These are phyloP conservation scores for Tolypocladium sp. DNA, from an alignment of 2,329 filamentous ascomycete genomes.

Conservation along the genomic window DNA sequence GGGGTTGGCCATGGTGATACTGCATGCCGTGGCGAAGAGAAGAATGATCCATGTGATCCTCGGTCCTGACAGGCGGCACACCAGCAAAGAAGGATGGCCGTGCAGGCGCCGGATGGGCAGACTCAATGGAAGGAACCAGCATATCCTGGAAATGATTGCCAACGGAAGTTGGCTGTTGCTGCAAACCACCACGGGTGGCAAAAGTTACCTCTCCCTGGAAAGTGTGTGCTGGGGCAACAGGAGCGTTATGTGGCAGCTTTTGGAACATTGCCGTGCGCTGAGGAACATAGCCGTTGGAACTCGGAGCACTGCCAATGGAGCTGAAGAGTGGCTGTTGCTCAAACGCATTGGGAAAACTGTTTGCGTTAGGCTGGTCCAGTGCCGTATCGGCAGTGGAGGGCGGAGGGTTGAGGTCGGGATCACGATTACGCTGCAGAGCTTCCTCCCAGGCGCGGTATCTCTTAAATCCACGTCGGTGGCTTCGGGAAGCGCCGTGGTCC, in stretches of 20 bases:
- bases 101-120: constrained; percentile 25
- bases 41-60: constrained; percentile 11
- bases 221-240: constrained; percentile 2
- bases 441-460: constrained; percentile 36
- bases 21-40: constrained; percentile 8
- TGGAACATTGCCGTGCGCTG: neutral
- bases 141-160: constrained; percentile 26
- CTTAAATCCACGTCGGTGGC: constrained; percentile 34
- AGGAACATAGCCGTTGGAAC: constrained; percentile 17
- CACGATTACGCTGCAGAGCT: constrained; percentile 23
- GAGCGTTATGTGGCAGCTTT: neutral
- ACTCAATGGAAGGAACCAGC: constrained; percentile 38
- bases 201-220: constrained; percentile 17
- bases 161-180: constrained; percentile 14
- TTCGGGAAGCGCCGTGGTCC: constrained; percentile 16
- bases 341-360: neutral
- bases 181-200: constrained; percentile 12
- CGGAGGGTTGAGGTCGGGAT: neutral
- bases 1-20: neutral
- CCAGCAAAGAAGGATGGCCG: constrained; percentile 24
- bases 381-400: neutral
- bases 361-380: neutral
- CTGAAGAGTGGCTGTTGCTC: constrained; percentile 1
- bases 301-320: constrained; percentile 11
- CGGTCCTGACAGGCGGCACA: constrained; percentile 16